Percentiles rank a stretch among this genome's conserved stretches.
phyloP scores from a whole-genome alignment of 257 asterid genomes.

The Lavandula angustifolia region DNA sequence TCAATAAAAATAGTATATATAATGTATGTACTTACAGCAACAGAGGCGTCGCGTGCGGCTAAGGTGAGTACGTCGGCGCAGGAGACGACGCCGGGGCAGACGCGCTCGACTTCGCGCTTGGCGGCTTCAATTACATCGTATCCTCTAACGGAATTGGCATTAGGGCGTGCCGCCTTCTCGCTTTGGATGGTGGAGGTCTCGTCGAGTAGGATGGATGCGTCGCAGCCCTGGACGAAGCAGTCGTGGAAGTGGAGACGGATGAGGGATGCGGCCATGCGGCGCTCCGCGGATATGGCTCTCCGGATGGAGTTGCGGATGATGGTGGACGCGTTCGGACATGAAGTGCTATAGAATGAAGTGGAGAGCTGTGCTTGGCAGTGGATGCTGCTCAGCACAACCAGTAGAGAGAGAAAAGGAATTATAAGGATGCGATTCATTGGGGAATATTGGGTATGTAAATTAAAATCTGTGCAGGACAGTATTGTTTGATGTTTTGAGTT shows the following conservation, averaged over 20 bases:
- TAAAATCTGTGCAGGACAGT: no score
- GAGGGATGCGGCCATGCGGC: conserved; percentile 53
- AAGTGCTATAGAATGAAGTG: conserved; percentile 35
- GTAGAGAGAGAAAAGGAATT: background rate
- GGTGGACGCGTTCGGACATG: conserved; percentile 37
- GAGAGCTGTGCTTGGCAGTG: conserved; percentile 48
- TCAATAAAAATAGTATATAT: no score
- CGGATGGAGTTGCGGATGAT: conserved; percentile 35
- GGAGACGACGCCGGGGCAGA: conserved; percentile 49
- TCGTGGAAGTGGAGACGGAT: conserved; percentile 57
- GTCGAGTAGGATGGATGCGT: conserved; percentile 48
- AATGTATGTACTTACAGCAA: conserved; percentile 31
- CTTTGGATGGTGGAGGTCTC: conserved; percentile 35
- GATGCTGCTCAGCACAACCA: conserved; percentile 2
- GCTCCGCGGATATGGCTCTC: conserved; percentile 40
- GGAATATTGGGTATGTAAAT: no score
- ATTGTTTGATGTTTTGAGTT: no score
- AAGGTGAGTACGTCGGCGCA: conserved; percentile 50
- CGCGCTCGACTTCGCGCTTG: conserved; percentile 41
- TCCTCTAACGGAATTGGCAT: conserved; percentile 42
- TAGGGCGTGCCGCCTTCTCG: conserved; percentile 43
- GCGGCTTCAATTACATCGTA: conserved; percentile 44
- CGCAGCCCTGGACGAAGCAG: conserved; percentile 53
- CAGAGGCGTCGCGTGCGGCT: conserved; percentile 52
- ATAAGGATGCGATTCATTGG: background rate